Base-by-base conservation (phyloP, 441 rosid species). In the Isatis lusitanica region DNA sequence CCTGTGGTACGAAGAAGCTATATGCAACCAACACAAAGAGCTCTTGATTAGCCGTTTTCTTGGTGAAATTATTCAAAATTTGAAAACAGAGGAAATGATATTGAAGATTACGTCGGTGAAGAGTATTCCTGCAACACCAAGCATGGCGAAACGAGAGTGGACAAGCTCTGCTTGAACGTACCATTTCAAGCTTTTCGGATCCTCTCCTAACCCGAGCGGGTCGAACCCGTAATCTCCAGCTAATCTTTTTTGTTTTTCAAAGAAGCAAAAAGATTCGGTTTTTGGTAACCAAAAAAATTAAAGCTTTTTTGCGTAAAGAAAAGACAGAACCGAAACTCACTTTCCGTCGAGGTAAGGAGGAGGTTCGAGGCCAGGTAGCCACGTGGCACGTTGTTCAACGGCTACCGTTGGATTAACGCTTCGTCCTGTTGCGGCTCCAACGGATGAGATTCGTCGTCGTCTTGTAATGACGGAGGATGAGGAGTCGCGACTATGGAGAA, bases 91-190 rank as follows among this genome's bases (percentile, higher is more conserved):
- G 39, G 31, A 21, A 47, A 18, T 28, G 12, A 18, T 26, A 26
- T 43, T 16, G 31, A 66, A 73, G 33, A 18, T 82, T 73, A 86
- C 98, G 68, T 94, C 99, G 1, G 99, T 94, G 70, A 90, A 88
- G 40, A 94, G 90, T 82, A 94, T 94, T 58, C 97, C 98, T 4
- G 94, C 98, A 74, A 88, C 90, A 59, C 98, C 99, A 7, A 85
- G 86, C 99, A 88, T 92, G 5, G 99, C 97, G 73, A 94, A 94
- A 76, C 99, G 97, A 66, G 93, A 71, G 70, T 89, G 99, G 56
- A 92, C 96, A 74, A 92, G 79, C 82, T 94, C 97, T 44, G 99
- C 99, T 83, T 94, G 97, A 69, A 92, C 99, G 59, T 88, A 94
- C 99, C 97, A 94, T 75, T 82, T 92, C 82, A 92, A 89, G 88